Conservation (phyloP, 257 asterid species). For the Catharanthus roseus region DNA sequence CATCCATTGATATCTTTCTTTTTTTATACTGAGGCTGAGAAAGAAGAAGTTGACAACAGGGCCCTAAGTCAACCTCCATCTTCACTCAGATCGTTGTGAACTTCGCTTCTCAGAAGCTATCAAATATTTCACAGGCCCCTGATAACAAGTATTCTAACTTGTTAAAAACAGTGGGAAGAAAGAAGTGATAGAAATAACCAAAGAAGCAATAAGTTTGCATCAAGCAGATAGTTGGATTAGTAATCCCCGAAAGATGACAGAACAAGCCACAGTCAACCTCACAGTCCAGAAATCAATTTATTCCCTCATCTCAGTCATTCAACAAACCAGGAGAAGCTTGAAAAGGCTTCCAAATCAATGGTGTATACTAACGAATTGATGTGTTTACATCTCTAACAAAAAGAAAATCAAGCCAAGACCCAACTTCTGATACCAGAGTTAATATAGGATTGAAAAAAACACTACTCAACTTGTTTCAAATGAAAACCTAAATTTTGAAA, state of each 20-base stretch:
- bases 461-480: background rate
- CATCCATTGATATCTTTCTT: constrained; percentile 49
- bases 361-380: background rate
- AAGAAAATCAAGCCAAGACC: background rate
- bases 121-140: constrained; percentile 11
- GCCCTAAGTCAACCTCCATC: constrained; percentile 46
- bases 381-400: background rate
- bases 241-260: background rate
- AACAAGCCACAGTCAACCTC: background rate
- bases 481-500: background rate
- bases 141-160: background rate
- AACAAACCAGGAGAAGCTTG: background rate
- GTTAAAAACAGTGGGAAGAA: background rate
- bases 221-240: background rate
- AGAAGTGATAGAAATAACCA: background rate
- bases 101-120: background rate
- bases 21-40: constrained; percentile 50
- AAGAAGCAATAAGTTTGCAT: too few relatives aligned
- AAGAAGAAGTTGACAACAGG: constrained; percentile 21
- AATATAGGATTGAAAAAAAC: background rate
- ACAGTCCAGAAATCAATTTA: background rate
- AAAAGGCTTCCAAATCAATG: background rate
- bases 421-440: background rate
- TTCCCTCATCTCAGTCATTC: background rate
- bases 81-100: background rate